A percentile compares a stretch with the other conserved stretches of the same genome.
Conservation (phyloP, 768 basidiomycete genomes). For the Lentinula guzmanii region DNA sequence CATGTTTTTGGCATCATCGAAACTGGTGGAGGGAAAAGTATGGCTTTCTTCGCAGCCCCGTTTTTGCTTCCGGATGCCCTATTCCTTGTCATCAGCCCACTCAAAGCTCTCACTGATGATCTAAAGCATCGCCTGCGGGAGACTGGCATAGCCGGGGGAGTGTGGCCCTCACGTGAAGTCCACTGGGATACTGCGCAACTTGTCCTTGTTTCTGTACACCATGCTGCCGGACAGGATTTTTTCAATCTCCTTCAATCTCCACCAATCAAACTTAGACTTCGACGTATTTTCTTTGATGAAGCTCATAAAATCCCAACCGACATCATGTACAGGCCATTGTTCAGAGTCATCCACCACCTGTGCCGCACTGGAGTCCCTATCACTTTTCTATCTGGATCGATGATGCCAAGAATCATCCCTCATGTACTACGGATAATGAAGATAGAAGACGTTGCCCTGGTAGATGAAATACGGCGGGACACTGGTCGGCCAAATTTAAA, state of each 20-base stretch:
- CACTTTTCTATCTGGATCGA: neutral
- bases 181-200: neutral
- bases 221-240: neutral
- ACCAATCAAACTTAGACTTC: neutral
- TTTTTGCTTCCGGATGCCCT: neutral
- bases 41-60: neutral
- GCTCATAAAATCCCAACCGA: neutral
- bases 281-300: neutral
- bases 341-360: neutral
- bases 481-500: too few species aligned
- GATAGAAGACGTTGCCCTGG: neutral
- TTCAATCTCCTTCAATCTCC: neutral
- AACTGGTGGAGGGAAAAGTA: constrained; percentile 1
- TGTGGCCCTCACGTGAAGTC: neutral
- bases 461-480: too few species aligned
- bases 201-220: neutral
- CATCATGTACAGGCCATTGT: neutral
- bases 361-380: neutral
- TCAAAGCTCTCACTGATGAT: neutral
- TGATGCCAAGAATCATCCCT: neutral
- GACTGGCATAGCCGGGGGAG: neutral
- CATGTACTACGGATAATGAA: neutral
- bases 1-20: neutral
- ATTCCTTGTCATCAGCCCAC: neutral
- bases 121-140: neutral